These are phyloP conservation scores for Vitis hybrid DNA, from an alignment of 177 flowering plant genomes.

Conservation along the genomic window DNA sequence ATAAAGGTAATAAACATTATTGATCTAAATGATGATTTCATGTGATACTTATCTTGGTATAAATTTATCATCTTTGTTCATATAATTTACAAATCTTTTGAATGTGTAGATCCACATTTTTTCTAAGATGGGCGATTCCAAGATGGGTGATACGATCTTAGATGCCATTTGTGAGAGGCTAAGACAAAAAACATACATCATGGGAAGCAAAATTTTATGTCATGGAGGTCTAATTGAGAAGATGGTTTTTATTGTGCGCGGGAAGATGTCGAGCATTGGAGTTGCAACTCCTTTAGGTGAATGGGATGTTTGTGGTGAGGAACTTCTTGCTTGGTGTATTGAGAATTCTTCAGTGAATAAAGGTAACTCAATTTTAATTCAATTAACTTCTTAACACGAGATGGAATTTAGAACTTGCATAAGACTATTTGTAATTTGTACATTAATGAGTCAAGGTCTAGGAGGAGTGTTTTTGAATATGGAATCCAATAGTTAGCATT, in stretches of 20 bases:
- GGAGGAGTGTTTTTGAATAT: no score
- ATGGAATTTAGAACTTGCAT: no score
- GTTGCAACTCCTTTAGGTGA: constrained; percentile 50
- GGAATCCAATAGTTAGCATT: no score
- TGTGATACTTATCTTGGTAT: not conserved
- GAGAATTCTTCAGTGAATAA: constrained; percentile 57
- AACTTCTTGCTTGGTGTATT: constrained; percentile 90
- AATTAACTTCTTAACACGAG: not conserved
- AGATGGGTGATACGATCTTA: constrained; percentile 29
- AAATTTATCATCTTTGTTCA: not conserved
- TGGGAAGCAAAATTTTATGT: constrained; percentile 57
- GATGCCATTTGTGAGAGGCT: constrained; percentile 79
- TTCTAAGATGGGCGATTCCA: constrained; percentile 55
- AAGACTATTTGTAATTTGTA: no score
- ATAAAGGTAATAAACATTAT: no score
- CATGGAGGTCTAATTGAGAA: constrained; percentile 62
- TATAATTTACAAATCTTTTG: constrained; percentile 1
- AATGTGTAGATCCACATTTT: constrained; percentile 63
- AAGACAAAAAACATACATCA: constrained; percentile 63
- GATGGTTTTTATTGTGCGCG: constrained; percentile 85
- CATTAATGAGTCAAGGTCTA: no score
- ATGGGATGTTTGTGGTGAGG: constrained; percentile 87
- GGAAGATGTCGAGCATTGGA: constrained; percentile 68
- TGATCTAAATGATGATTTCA: not conserved
- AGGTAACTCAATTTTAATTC: constrained; percentile 38